These are phyloP conservation scores for Candida silvatica DNA, from an alignment of 805 yeast genomes.

Conservation along the genomic window DNA sequence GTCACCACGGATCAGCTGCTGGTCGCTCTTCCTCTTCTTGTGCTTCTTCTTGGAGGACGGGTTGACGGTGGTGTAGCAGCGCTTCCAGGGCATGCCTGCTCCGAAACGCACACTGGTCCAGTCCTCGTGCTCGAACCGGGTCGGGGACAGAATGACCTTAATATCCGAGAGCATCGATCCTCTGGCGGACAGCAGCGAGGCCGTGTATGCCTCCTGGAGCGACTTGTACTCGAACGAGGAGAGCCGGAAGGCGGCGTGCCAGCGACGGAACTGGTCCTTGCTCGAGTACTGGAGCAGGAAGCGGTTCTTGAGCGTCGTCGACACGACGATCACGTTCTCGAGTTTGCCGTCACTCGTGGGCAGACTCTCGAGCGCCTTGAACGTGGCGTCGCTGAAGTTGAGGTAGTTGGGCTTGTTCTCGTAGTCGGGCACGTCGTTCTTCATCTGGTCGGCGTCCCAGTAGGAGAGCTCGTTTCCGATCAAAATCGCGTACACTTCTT, in stretches of 20 bases:
- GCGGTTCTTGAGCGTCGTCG: slow-evolving; percentile 88
- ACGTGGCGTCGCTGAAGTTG: slow-evolving; percentile 84
- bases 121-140: slow-evolving; percentile 81
- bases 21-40: background rate
- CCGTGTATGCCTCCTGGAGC: slow-evolving; percentile 94
- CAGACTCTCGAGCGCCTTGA: slow-evolving; percentile 59
- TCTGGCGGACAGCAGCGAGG: slow-evolving; percentile 84
- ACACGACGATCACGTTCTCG: slow-evolving; percentile 74
- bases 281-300: slow-evolving; percentile 73
- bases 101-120: slow-evolving; percentile 96
- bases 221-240: slow-evolving; percentile 73
- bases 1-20: slow-evolving; percentile 17
- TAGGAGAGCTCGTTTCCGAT: slow-evolving; percentile 87
- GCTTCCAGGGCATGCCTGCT: slow-evolving; percentile 95
- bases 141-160: slow-evolving; percentile 73
- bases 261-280: slow-evolving; percentile 51
- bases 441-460: slow-evolving; percentile 75
- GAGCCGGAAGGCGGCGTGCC: slow-evolving; percentile 81
- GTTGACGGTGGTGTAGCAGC: slow-evolving; percentile 85
- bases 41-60: slow-evolving; percentile 47
- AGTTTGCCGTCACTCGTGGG: slow-evolving; percentile 61
- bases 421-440: slow-evolving; percentile 33
- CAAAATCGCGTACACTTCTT: slow-evolving; percentile 85
- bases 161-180: slow-evolving; percentile 86
- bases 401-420: slow-evolving; percentile 62